Conservation (phyloP, 2,329 filamentous ascomycete species). For the Calonectria crousiana region DNA sequence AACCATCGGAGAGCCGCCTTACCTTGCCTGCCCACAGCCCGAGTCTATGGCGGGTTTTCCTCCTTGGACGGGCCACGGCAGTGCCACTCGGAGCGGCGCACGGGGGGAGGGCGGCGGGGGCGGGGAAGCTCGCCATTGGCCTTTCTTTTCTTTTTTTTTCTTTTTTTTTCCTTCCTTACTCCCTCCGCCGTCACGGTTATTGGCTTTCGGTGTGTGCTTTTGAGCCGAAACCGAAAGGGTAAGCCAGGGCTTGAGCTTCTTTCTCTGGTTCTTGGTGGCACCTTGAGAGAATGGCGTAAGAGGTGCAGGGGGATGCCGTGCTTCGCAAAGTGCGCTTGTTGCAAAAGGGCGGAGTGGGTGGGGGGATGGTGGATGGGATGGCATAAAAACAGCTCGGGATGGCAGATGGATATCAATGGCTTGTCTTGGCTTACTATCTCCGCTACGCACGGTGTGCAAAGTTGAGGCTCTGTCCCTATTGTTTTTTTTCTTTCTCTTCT, state of each 20-base stretch:
- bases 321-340: slow-evolving; percentile 12
- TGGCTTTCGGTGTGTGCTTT: neutral
- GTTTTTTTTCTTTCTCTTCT: neutral
- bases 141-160: neutral
- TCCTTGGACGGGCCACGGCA: neutral
- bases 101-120: slow-evolving; percentile 17
- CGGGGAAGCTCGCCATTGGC: neutral
- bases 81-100: neutral
- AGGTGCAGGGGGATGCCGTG: slow-evolving; percentile 16
- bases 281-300: slow-evolving; percentile 21
- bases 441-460: neutral
- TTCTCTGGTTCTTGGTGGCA: neutral
- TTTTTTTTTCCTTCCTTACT: neutral
- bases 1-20: neutral
- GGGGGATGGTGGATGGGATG: too few species aligned
- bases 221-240: neutral
- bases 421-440: neutral
- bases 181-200: neutral
- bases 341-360: neutral
- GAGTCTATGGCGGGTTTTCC: neutral
- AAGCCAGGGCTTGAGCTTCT: neutral
- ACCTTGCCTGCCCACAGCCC: neutral
- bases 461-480: neutral
- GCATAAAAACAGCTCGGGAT: neutral
- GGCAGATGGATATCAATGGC: neutral